These are phyloP conservation scores for Pseudogymnoascus sp. DNA, from an alignment of 2,329 filamentous ascomycete genomes.

Conservation along the genomic window DNA sequence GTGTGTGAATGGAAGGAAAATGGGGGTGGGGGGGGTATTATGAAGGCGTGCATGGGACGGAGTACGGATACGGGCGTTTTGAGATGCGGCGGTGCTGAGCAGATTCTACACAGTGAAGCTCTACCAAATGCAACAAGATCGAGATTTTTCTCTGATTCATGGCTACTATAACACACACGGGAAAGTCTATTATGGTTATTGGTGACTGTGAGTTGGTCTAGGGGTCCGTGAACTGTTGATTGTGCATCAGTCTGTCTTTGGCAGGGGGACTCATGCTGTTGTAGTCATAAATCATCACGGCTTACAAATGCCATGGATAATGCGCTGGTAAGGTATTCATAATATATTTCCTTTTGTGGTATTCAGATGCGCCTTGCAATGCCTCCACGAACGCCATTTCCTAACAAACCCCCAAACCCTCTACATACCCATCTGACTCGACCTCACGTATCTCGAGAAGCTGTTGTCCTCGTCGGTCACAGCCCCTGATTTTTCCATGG, in stretches of 20 bases:
- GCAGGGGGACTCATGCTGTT: no score
- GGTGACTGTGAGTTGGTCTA: not conserved
- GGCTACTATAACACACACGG: not conserved
- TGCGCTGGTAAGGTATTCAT: not conserved
- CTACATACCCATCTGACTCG: constrained; percentile 28
- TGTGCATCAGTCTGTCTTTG: not conserved
- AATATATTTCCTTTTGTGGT: constrained; percentile 16
- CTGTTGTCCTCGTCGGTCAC: constrained; percentile 26
- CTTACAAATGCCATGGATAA: no score
- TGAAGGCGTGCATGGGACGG: constrained; percentile 6
- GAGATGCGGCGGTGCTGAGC: not conserved
- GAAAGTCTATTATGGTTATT: not conserved
- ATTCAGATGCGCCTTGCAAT: constrained; percentile 28
- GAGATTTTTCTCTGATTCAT: not conserved
- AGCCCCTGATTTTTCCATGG: constrained; percentile 49
- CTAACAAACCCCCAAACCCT: constrained; percentile 8
- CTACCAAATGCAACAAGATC: not conserved
- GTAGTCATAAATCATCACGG: not conserved
- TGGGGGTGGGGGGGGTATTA: not conserved
- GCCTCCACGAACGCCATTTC: constrained; percentile 20
- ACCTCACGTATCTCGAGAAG: constrained; percentile 27
- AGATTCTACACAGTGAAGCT: not conserved
- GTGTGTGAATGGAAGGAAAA: not conserved
- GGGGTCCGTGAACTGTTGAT: not conserved
- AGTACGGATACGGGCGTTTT: constrained; percentile 4